phyloP scores from a whole-genome alignment of 2,329 filamentous ascomycete species.

The Xylaria sp. region DNA sequence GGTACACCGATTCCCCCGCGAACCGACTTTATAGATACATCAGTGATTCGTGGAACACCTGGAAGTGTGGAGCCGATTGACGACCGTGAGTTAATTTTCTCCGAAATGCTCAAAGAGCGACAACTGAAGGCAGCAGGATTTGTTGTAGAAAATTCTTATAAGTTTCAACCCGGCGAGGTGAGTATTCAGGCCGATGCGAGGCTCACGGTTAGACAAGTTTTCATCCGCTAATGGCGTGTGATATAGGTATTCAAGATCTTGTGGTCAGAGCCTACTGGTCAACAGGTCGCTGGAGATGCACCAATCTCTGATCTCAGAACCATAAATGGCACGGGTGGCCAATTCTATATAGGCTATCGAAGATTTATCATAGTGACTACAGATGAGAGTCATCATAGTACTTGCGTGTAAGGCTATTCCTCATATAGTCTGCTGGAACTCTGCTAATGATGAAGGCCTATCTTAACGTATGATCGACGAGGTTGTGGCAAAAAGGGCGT shows the following conservation, averaged over 20 bases:
- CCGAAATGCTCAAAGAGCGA: not conserved
- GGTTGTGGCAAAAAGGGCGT: constrained; percentile 65
- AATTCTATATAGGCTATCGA: constrained; percentile 62
- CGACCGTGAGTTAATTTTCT: constrained; percentile 38
- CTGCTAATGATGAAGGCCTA: constrained; percentile 56
- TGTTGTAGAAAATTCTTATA: constrained; percentile 44
- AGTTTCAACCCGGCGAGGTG: constrained; percentile 49
- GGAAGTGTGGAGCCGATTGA: constrained; percentile 43
- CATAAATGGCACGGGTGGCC: constrained; percentile 51
- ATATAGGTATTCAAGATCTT: constrained; percentile 65
- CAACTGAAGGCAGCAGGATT: constrained; percentile 44
- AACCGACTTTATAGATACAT: constrained; percentile 31
- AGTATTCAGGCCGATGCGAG: constrained; percentile 15
- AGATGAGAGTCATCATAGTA: constrained; percentile 64
- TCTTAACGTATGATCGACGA: constrained; percentile 65
- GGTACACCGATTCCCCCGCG: constrained; percentile 32
- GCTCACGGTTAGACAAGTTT: not conserved
- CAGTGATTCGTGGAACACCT: constrained; percentile 44
- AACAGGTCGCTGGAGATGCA: constrained; percentile 45
- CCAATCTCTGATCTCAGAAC: constrained; percentile 49
- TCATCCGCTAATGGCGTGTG: constrained; percentile 21
- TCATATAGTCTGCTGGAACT: not conserved
- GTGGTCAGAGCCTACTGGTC: constrained; percentile 64
- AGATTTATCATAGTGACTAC: constrained; percentile 66
- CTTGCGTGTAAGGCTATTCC: constrained; percentile 64